Evolutionary conservation across 768 basidiomycete genomes (phyloP), one percentile per base, ranked within the genome.

Genomic region (Baorangia bicolor): DNA sequence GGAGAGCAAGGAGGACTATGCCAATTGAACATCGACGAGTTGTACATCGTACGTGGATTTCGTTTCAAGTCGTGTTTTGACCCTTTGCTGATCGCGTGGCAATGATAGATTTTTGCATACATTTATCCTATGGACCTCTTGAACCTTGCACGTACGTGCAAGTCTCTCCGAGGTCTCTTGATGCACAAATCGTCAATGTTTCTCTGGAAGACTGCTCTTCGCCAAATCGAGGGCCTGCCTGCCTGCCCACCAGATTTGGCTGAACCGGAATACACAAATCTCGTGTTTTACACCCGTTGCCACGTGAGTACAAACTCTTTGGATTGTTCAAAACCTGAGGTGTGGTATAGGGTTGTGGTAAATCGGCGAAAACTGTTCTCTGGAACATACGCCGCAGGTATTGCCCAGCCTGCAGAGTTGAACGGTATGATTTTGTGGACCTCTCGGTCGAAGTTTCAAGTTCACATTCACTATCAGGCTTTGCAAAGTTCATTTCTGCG

Each of bases 201-300:
- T 56, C 46, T 72, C 59, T 58, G 72, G 71, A 62, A 47, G 46
- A 49, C 38, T 20, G 47, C 57, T 44, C 71, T 78, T 28, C 58
- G 57, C 16, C 72, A 69, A 47, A 65, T 78, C 11, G 63, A 65
- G 35, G 75, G 70, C 14, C 66, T 80, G 14, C 81, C 81, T 4
- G 52, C 65, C 16, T 78, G 77, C 55, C 81, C 81, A 0, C 39
- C 58, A 11, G 80, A 81, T 59, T 60, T 82, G 57, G 68, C 60
- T 25, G 81, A 83, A 69, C 64, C 73, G 0, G 72, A 77, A 59
- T 82, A 76, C 53, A 74, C 75, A 34, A 75, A 70, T 53, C 73
- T 83, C 38, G 72, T 71, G 27, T 83, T 65, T 20, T 52, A 45
- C 27, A 10, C 45, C 6, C 61, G 56, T 23, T 82, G 61, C 46